Conservation (phyloP, 306 rosid genomes). For the Macrotyloma uniflorum region DNA sequence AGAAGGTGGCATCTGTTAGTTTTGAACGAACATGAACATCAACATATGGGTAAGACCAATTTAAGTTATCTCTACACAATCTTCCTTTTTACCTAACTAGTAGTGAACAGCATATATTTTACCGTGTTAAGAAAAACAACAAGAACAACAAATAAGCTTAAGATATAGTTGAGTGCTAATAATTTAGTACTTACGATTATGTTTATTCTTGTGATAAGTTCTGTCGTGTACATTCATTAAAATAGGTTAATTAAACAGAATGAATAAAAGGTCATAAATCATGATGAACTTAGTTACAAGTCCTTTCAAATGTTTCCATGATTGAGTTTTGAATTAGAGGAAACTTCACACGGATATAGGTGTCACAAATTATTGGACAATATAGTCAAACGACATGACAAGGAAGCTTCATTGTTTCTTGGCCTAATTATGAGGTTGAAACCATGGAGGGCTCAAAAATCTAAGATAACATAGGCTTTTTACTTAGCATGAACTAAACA, state of each 20-base stretch:
- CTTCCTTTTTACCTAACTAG: conserved; percentile 29
- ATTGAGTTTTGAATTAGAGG: conserved; percentile 9
- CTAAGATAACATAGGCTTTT: conserved; percentile 35
- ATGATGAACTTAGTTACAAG: neutral
- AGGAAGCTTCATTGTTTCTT: conserved; percentile 42
- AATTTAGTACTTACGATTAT: too few relatives aligned
- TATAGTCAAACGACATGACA: conserved; percentile 38
- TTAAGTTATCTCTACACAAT: neutral
- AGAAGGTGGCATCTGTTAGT: conserved; percentile 23
- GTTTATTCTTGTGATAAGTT: neutral
- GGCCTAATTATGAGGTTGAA: conserved; percentile 40
- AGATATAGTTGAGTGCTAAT: neutral
- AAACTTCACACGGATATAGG: conserved; percentile 7
- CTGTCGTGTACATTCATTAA: neutral
- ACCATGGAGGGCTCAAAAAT: conserved; percentile 50
- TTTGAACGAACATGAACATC: conserved; percentile 1
- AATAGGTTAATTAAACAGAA: neutral
- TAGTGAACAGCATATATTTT: conserved; percentile 1
- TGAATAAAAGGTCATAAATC: neutral
- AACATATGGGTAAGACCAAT: neutral
- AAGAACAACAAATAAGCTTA: neutral
- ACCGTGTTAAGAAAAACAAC: neutral
- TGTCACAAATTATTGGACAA: conserved; percentile 17
- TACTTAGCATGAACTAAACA: conserved; percentile 30
- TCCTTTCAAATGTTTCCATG: neutral